Base-by-base conservation (phyloP, 2,329 filamentous ascomycete genomes). In the Ophiostoma pallidulum region DNA sequence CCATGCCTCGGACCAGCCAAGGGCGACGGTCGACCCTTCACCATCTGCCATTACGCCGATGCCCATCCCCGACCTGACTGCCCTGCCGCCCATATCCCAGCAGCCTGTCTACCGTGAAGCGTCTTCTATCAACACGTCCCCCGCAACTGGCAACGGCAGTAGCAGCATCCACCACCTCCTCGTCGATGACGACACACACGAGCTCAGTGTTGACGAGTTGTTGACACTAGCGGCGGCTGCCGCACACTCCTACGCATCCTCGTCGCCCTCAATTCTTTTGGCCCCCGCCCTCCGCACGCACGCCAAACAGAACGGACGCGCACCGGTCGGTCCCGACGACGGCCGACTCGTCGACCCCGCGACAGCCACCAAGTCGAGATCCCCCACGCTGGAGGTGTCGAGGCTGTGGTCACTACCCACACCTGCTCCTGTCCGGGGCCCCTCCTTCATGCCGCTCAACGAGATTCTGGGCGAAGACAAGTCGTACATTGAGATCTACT, bases 401-500 rank as follows among this genome's bases (percentile, higher is more conserved):
- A 18, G 32, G 4, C 33, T 46, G 6, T 50, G 48, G 48, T 24
- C 29, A 9, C 43, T 42, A n/a, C 42, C 42, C 5, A 32, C 41
- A 33, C 46, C 49, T 1, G 29, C 48, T 8, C 51, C 51, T 4
- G 20, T 40, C 2, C 52, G 48, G 4, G 45, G 50, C 4, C 52
- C 47, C 8, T 49, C 47, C 32, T 49, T 49, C 19, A 46, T 54
- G 32, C 48, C 50, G 19, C 42, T 47, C 12, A 46, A 42, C 48
- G 47, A 43, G 20, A 47, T 51, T 8, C 7, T 43, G 18, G 47
- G 45, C 14, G 42, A 43, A 8, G 50, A 54, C 52, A 44, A 45
- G 48, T 42, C 45, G 18, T 39, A 50, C 16, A 52, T 54, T 31
- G 52, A 54, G 19, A 47, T 54, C 4, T 54, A 54, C 46, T 52